phyloP scores from a whole-genome alignment of 345 rosid species.

The Eucalyptus curtisii region DNA sequence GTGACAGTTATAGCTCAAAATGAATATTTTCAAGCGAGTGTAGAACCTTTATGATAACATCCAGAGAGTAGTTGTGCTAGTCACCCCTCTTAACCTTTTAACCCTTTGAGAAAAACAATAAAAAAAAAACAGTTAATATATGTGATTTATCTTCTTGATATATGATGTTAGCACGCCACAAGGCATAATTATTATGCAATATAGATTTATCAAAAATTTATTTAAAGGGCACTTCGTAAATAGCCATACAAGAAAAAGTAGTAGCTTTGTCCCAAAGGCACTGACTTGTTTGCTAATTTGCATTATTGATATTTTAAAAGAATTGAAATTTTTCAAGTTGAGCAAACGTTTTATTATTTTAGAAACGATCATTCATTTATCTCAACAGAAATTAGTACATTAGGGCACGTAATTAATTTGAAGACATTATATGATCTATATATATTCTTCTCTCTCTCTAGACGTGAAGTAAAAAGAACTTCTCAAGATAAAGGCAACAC shows the following conservation, averaged over 20 bases:
- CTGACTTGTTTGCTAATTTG: no score
- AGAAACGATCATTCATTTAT: no score
- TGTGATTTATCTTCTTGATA: background rate
- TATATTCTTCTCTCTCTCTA: background rate
- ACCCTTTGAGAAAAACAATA: background rate
- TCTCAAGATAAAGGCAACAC: background rate
- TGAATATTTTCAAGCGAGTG: background rate
- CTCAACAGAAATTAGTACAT: no score
- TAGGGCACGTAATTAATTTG: no score
- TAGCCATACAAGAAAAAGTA: no score
- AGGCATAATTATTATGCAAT: background rate
- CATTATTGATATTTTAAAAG: background rate
- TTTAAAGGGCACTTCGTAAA: no score
- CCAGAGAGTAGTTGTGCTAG: fast-evolving
- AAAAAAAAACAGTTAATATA: background rate
- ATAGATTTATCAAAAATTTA: no score
- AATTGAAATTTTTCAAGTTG: background rate
- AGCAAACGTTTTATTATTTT: background rate
- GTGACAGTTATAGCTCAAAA: background rate
- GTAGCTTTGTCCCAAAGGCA: background rate
- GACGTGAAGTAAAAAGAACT: background rate
- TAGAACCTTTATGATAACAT: background rate
- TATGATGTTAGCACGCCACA: background rate
- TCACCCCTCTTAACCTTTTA: background rate
- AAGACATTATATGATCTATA: background rate